Evolutionary conservation across 2,329 filamentous ascomycete genomes (phyloP).

Genomic region (Samsoniella hepiali): DNA sequence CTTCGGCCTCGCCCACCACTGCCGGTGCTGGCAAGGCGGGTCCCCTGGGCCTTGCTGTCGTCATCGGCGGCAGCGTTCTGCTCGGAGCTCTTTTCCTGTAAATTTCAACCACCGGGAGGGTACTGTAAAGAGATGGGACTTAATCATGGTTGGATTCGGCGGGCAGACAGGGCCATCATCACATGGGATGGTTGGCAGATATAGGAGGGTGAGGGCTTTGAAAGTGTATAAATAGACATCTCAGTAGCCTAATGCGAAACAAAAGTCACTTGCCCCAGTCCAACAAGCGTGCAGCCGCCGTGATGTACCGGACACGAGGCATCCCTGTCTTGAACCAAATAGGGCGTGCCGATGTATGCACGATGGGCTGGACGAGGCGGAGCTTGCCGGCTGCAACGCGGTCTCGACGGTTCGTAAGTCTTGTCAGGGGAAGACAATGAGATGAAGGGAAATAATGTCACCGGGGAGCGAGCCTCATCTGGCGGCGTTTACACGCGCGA

Average conservation of each 20-base stretch:
- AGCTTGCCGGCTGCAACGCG: conserved; percentile 13
- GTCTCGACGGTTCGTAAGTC: neutral
- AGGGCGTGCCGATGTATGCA: conserved; percentile 1
- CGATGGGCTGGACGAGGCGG: neutral
- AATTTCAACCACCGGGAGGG: neutral
- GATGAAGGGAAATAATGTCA: neutral
- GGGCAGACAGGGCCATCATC: neutral
- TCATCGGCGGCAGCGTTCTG: conserved; percentile 20
- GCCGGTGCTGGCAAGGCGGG: neutral
- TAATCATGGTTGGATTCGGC: neutral
- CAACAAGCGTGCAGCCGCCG: neutral
- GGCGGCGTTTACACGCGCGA: neutral
- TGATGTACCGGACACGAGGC: conserved; percentile 5
- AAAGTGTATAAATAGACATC: conserved; percentile 14
- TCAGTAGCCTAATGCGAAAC: neutral
- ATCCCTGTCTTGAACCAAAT: neutral
- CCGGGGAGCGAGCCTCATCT: neutral
- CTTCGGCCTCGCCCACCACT: conserved; percentile 7
- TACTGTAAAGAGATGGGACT: neutral
- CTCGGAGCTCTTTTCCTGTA: conserved; percentile 19
- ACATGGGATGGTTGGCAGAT: neutral
- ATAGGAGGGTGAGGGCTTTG: neutral
- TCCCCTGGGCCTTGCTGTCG: conserved; percentile 10
- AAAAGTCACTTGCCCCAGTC: conserved; percentile 1
- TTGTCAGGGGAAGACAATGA: neutral